A percentile compares a stretch with the other conserved stretches of the same genome.
These are phyloP conservation scores for Trypanosoma mega DNA, from an alignment of 208 protist species.

Conservation along the genomic window DNA sequence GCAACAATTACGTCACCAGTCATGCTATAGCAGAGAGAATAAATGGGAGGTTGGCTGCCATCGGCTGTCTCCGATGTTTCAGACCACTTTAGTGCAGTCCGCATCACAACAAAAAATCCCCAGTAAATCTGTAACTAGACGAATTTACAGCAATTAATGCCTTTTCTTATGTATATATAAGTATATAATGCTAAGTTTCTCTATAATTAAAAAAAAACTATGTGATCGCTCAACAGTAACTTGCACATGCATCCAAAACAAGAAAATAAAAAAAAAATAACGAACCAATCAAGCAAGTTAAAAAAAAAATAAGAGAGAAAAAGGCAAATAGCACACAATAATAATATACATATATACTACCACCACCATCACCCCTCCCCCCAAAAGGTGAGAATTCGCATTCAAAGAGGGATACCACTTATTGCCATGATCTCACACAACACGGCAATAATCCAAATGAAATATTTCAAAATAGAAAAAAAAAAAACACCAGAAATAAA, in stretches of 20 bases:
- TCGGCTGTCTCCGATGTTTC: conserved; percentile 46
- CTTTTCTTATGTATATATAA: too few species aligned
- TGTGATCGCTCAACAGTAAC: conserved; percentile 7
- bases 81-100: conserved; percentile 67
- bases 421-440: too few species aligned
- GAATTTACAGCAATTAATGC: background rate
- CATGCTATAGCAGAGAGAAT: conserved; percentile 88
- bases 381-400: too few species aligned
- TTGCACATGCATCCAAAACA: conserved; percentile 17
- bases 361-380: too few species aligned
- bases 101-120: conserved; percentile 33
- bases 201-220: conserved; percentile 11
- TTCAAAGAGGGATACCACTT: too few species aligned
- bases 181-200: conserved; percentile 9
- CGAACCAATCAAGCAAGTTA: conserved; percentile 16
- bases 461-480: conserved; percentile 11
- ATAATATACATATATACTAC: background rate
- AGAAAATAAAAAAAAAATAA: conserved; percentile 24
- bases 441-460: too few species aligned
- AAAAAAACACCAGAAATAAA: conserved; percentile 9
- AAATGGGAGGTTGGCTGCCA: conserved; percentile 63
- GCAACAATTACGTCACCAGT: conserved; percentile 90
- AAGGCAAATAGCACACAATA: background rate
- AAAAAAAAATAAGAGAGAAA: conserved; percentile 24
- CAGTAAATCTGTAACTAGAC: background rate